Evolutionary conservation across 768 basidiomycete genomes (phyloP), one percentile per base, ranked within the genome.

Genomic region (Austroboletus eburneus): DNA sequence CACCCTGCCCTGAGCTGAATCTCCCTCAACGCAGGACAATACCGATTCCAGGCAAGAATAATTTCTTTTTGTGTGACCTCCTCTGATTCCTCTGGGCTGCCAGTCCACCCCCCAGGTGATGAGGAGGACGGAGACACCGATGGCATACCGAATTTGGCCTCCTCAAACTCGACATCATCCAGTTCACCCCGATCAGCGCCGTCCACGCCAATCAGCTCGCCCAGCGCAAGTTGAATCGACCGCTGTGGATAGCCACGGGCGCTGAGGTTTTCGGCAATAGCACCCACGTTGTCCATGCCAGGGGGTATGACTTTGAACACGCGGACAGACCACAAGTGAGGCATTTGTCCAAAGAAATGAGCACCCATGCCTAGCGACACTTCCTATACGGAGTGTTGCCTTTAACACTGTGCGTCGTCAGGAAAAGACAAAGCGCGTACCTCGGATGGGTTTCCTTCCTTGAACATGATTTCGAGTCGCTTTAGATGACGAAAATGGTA

Each of bases 21-120:
- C 57, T 69, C 66, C 20, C 66, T 62, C 45, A 77, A 54, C 38
- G 45, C 43, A 1, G 62, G 63, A 45, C 74, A 74, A 33, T 68
- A 68, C 36, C 67, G 65, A 42, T 69, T 70, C 74, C 75, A 76
- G 6, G 73, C 69, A 9, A 71, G 66, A 29, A 76, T 63, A 16
- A 70, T 62, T 27, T 70, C 69, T 23, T 53, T 58, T 39, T 74
- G 55, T 34, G 62, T 56, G 20, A 52, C 30, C 8, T 54, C 59
- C 33, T 70, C 69, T 7, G 51, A 27, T 20, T 57, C 59, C 13
- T 56, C 54, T 1, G 16, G 6, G 4, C 12, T n/a, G 0, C 24
- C 9, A 3, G 20, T 39, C 51, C 39, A 45, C 4, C 22, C 43
- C 14, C 30, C 20, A 17, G 14, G 18, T 5, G 45, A 46, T 3